Evolutionary conservation across 352 stramenopile genomes (phyloP), one percentile per base, ranked within the genome.

Genomic region (Pythium phragmitis): DNA sequence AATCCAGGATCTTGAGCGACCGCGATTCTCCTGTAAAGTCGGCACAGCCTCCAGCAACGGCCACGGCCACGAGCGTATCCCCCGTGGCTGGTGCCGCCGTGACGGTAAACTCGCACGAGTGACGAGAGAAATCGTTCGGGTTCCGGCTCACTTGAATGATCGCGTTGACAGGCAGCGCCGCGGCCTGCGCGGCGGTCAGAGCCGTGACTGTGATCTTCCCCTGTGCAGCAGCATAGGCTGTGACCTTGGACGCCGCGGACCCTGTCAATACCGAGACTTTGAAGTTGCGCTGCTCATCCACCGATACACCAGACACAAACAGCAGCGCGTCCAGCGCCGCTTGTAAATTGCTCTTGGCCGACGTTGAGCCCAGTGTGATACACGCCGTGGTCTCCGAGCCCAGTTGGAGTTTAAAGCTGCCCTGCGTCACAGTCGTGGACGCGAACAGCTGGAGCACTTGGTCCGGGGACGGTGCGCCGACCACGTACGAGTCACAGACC

Each of bases 371-470:
- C n/a, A 88, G 53, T 0, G 75, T 70, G 34, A 92, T 88, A 19
- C 82, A 91, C 1, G 54, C 26, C 7, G 85, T 92, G 1, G 53
- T 78, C 58, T 84, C 67, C 17, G 63, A 49, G 5, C 81, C 82
- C 17, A 93, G 71, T 42, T 79, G 66, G 7, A 93, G 68, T 59
- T 82, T 62, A 49, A 88, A 90, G 3, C 41, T 66, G 17, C 82
- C 82, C 28, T 50, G 66, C 0, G 82, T 89, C 48, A 88, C 73
- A 2, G 82, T 92, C 1, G 79, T 92, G 12, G 69, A 52, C 5
- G 77, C 82, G 73, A 90, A 90, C 1, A 93, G 65, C 56, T 89
- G 80, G 4, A 93, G 11, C 13, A 93, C 71, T 72, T 93, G 85
- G 26, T 86, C 76, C 0, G 68, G 55, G 0, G 85, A 92, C 11